Conservation (phyloP, 306 rosid species). For the Prinsepia uniflora region DNA sequence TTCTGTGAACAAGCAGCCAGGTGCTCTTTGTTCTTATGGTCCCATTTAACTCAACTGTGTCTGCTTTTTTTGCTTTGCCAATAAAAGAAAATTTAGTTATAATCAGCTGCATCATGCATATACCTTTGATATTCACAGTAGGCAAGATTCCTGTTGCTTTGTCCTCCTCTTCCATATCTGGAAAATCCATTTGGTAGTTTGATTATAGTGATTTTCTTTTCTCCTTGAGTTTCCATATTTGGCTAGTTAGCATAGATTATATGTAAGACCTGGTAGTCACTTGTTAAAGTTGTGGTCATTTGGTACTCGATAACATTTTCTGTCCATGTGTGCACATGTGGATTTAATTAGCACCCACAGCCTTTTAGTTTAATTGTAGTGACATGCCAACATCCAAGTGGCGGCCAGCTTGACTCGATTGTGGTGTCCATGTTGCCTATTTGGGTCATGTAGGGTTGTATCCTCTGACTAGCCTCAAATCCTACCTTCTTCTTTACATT, state of each 20-base stretch:
- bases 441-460: not conserved
- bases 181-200: not conserved
- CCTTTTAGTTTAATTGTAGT: not conserved
- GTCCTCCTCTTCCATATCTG: conserved; percentile 6
- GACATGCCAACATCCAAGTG: too few relatives aligned
- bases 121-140: conserved; percentile 4
- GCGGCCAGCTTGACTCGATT: too few relatives aligned
- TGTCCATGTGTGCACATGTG: not conserved
- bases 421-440: too few relatives aligned
- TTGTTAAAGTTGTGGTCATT: not conserved
- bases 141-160: not conserved
- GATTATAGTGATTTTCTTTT: not conserved
- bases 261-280: not conserved
- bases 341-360: not conserved
- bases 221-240: conserved; percentile 1
- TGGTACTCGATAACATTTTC: not conserved
- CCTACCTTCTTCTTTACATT: too few relatives aligned
- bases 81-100: not conserved
- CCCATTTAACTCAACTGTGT: conserved; percentile 8
- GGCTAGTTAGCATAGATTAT: not conserved
- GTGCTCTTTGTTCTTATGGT: conserved; percentile 32
- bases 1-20: conserved; percentile 89
- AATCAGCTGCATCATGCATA: not conserved
- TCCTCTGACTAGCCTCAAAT: not conserved
- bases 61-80: not conserved